phyloP scores from a whole-genome alignment of 1,284 basidiomycete genomes.

The Papiliotrema terrestris region DNA sequence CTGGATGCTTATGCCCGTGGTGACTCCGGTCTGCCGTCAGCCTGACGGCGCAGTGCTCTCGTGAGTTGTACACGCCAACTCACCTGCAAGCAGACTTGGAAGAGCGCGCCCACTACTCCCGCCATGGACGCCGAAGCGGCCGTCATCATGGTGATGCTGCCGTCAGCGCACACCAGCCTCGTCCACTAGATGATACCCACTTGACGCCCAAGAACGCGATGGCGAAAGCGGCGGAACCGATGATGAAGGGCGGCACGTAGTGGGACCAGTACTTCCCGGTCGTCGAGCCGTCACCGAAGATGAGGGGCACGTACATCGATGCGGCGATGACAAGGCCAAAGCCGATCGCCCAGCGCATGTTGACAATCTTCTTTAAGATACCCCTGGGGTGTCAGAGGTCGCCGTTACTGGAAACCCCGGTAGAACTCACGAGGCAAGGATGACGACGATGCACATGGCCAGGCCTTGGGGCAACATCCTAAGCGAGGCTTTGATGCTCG shows the following conservation, averaged over 20 bases:
- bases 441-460: conserved; percentile 16
- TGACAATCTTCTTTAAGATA: neutral
- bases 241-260: conserved; percentile 20
- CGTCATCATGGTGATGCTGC: conserved; percentile 36
- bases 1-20: conserved; percentile 36
- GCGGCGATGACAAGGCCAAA: conserved; percentile 1
- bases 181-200: neutral
- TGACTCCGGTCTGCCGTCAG: conserved; percentile 5
- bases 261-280: conserved; percentile 20
- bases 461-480: conserved; percentile 25
- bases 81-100: conserved; percentile 36
- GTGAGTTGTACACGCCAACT: neutral
- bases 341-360: conserved; percentile 1
- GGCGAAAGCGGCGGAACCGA: conserved; percentile 11
- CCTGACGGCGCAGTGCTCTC: neutral
- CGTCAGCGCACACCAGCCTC: neutral
- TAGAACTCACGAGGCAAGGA: conserved; percentile 17
- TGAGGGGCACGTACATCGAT: conserved; percentile 7
- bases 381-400: conserved; percentile 1
- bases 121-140: conserved; percentile 30
- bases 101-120: conserved; percentile 38
- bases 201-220: neutral
- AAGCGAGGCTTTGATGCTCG: conserved; percentile 20
- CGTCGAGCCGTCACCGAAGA: conserved; percentile 7
- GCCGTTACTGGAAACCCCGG: neutral